These are phyloP conservation scores for Leccinum boreale DNA, from an alignment of 768 basidiomycete genomes.

Conservation along the genomic window DNA sequence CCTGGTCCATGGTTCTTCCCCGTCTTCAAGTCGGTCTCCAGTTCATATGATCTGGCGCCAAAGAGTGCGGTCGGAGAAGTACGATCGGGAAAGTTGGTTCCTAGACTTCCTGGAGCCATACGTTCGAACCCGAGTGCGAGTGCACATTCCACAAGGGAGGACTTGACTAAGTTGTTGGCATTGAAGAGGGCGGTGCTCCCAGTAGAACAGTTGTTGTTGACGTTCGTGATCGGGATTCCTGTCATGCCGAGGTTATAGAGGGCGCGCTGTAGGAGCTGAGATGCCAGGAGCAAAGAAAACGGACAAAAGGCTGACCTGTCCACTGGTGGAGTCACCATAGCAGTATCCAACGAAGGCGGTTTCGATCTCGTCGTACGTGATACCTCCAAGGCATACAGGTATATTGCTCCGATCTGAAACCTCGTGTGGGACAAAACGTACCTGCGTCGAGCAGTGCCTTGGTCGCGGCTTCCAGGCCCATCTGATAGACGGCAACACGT, in stretches of 20 bases:
- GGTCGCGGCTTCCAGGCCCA: constrained; percentile 84
- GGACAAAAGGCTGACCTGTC: constrained; percentile 49
- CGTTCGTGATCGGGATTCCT: constrained; percentile 79
- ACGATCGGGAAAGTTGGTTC: constrained; percentile 58
- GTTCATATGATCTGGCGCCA: constrained; percentile 38
- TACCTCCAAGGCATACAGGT: constrained; percentile 42
- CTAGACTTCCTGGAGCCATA: constrained; percentile 73
- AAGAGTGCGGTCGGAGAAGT: constrained; percentile 47
- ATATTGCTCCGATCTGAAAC: neutral
- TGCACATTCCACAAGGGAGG: constrained; percentile 67
- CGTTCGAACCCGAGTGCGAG: constrained; percentile 86
- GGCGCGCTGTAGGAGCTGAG: constrained; percentile 47
- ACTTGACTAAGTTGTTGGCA: constrained; percentile 68
- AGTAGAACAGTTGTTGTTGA: constrained; percentile 87
- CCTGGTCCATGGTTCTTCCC: constrained; percentile 67
- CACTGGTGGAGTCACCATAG: constrained; percentile 76
- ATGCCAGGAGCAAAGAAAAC: neutral
- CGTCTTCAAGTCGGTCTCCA: constrained; percentile 42
- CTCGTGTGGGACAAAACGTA: constrained; percentile 20
- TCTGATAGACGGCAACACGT: constrained; percentile 38
- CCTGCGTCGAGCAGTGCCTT: constrained; percentile 87
- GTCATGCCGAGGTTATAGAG: constrained; percentile 84
- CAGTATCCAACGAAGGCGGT: constrained; percentile 75
- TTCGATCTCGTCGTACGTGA: constrained; percentile 75
- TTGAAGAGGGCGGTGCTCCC: constrained; percentile 76